Evolutionary conservation across 2,329 filamentous ascomycete species (phyloP).

Genomic region (Canariomyces notabilis): DNA sequence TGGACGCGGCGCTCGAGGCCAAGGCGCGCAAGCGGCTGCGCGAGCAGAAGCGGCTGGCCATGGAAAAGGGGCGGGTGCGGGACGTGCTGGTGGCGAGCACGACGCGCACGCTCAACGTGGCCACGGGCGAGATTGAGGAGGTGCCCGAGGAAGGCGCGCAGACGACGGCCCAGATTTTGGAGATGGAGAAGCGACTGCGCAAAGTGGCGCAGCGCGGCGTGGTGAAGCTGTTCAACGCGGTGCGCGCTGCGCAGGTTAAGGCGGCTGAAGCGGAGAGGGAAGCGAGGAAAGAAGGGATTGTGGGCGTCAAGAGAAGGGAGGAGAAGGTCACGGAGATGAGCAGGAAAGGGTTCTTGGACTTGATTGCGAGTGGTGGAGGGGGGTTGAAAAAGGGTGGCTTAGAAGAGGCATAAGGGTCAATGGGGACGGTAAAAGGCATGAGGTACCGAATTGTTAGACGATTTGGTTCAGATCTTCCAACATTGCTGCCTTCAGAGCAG

Average conservation of each 20-base stretch:
- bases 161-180: conserved; percentile 53
- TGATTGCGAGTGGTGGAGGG: conserved; percentile 67
- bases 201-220: conserved; percentile 92
- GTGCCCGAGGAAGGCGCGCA: conserved; percentile 34
- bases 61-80: conserved; percentile 82
- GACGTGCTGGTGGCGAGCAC: conserved; percentile 66
- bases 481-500: conserved; percentile 11
- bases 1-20: conserved; percentile 72
- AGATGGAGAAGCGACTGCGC: conserved; percentile 72
- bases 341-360: conserved; percentile 90
- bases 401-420: conserved; percentile 47
- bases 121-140: conserved; percentile 36
- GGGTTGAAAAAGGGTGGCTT: conserved; percentile 54
- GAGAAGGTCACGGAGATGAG: conserved; percentile 94
- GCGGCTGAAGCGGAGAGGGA: conserved; percentile 71
- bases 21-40: conserved; percentile 76
- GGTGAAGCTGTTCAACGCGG: conserved; percentile 93
- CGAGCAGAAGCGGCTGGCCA: conserved; percentile 70
- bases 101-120: conserved; percentile 45
- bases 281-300: conserved; percentile 64
- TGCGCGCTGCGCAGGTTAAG: conserved; percentile 86
- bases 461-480: background rate
- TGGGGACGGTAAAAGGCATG: background rate
- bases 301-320: conserved; percentile 74
- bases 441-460: no score